Evolutionary conservation across 345 rosid genomes (phyloP).

Genomic region (Triadica sebifera): DNA sequence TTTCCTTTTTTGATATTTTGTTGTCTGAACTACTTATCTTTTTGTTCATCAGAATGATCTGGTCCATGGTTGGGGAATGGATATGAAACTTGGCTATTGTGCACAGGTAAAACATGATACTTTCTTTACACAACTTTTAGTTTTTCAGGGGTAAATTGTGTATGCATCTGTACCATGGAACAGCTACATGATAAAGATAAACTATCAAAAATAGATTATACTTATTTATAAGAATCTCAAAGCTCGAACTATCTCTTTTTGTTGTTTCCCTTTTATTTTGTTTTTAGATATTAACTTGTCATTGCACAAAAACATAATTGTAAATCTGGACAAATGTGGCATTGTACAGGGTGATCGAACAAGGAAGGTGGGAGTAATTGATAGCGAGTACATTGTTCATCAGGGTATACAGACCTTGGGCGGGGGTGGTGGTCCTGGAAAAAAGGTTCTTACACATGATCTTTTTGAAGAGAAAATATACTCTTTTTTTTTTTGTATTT

Average conservation of each 20-base stretch:
- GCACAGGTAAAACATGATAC: constrained; percentile 60
- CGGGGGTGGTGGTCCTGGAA: constrained; percentile 45
- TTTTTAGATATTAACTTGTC: background rate
- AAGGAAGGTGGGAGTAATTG: constrained; percentile 80
- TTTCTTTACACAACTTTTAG: background rate
- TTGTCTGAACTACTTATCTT: background rate
- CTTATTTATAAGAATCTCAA: background rate
- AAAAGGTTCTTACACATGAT: constrained; percentile 14
- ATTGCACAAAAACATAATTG: background rate
- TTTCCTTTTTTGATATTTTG: background rate
- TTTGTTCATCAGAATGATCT: constrained; percentile 66
- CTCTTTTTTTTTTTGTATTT: background rate
- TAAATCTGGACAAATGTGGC: background rate
- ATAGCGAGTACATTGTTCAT: constrained; percentile 84
- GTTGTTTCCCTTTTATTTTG: background rate
- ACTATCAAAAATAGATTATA: background rate
- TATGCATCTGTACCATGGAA: background rate
- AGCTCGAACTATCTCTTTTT: background rate
- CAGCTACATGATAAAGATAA: too few relatives aligned
- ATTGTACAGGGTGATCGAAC: constrained; percentile 76
- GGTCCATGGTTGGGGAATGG: constrained; percentile 99
- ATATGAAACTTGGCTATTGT: constrained; percentile 96
- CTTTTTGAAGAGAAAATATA: background rate
- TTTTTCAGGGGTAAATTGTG: background rate
- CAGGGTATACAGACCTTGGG: constrained; percentile 88